Base-by-base conservation (phyloP, 1,284 basidiomycete genomes). In the Trametes versicolor region DNA sequence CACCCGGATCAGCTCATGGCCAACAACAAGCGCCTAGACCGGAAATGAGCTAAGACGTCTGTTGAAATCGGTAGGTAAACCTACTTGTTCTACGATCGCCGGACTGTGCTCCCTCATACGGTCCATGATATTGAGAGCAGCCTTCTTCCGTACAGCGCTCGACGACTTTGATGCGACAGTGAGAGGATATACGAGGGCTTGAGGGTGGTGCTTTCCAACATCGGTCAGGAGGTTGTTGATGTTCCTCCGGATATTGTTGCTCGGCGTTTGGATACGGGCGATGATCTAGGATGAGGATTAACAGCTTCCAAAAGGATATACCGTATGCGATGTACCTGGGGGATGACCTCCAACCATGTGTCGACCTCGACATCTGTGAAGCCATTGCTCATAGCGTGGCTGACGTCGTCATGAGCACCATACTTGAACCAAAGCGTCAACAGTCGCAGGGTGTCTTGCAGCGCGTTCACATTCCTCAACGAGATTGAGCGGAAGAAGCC, bases 351-450 rank as follows among this genome's bases (percentile, higher is more conserved):
- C 41, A 99, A 85, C 98, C 98, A 99, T 0, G 97, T 99, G 75
- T 99, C 97, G 56, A 99, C 91, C 74, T 95, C 95, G 57, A 99
- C 95, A 34, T 89, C 91, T 1, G 89, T 87, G 79, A 99, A 96
- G 0, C 97, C 98, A 66, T 85, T 90, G 58, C 87, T 88, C 82
- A 99, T 97, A 0, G 96, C 95, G 72, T 94, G 86, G 73, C 92
- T 95, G 68, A 99, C 96, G 64, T 96, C 93, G 58, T 94, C 90
- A 71, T 98, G 92, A 55, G 92, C 90, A 15, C 98, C 98, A 76
- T 94, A 99, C 75, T 98, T 98, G 86, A 99, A 99, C 98, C 98
- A 99, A 7, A 99, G 82, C 0, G 98, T 99, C 39, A 99, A 83
- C 17, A 99, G 82, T 39, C 98, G 90, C 34, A 99, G 84, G 1